phyloP scores from a whole-genome alignment of 495 filamentous ascomycete species.

The Corynascus novoguineensis region DNA sequence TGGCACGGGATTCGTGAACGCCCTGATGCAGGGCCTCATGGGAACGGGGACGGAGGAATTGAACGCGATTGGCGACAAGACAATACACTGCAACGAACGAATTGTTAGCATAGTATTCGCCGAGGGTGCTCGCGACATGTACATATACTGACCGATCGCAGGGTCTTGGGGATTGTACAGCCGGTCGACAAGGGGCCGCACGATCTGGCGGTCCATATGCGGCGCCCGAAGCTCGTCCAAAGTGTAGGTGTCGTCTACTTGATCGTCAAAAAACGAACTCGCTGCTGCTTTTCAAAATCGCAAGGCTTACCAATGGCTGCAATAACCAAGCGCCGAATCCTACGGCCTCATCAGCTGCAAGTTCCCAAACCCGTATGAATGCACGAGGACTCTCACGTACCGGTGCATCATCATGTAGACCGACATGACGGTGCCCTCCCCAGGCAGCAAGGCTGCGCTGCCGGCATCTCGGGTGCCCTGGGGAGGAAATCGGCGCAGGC shows the following conservation, averaged over 20 bases:
- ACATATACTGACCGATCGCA: slow-evolving; percentile 42
- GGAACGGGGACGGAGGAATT: slow-evolving; percentile 56
- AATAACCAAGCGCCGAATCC: slow-evolving; percentile 28
- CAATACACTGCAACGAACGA: slow-evolving; percentile 47
- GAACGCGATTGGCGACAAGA: slow-evolving; percentile 57
- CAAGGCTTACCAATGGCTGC: slow-evolving; percentile 25
- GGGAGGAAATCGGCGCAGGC: slow-evolving; percentile 15
- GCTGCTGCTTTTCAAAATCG: neutral
- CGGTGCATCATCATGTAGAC: slow-evolving; percentile 47
- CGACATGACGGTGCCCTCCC: slow-evolving; percentile 22
- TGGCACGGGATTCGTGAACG: slow-evolving; percentile 54
- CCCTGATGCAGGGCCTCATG: slow-evolving; percentile 53
- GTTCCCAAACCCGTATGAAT: slow-evolving; percentile 25
- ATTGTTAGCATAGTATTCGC: neutral
- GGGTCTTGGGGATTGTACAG: slow-evolving; percentile 54
- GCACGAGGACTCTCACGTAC: slow-evolving; percentile 17
- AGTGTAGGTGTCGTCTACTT: slow-evolving; percentile 55
- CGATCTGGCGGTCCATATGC: slow-evolving; percentile 52
- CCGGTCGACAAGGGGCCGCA: slow-evolving; percentile 56
- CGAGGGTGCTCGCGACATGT: neutral
- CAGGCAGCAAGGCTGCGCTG: slow-evolving; percentile 9
- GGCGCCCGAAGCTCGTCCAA: slow-evolving; percentile 54
- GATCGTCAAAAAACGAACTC: neutral
- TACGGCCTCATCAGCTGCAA: slow-evolving; percentile 27
- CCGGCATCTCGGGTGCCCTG: slow-evolving; percentile 11